A percentile compares a stretch with the other conserved stretches of the same genome.
Evolutionary conservation across 1,284 basidiomycete species (phyloP).

Genomic region (Neonothopanus nambi): DNA sequence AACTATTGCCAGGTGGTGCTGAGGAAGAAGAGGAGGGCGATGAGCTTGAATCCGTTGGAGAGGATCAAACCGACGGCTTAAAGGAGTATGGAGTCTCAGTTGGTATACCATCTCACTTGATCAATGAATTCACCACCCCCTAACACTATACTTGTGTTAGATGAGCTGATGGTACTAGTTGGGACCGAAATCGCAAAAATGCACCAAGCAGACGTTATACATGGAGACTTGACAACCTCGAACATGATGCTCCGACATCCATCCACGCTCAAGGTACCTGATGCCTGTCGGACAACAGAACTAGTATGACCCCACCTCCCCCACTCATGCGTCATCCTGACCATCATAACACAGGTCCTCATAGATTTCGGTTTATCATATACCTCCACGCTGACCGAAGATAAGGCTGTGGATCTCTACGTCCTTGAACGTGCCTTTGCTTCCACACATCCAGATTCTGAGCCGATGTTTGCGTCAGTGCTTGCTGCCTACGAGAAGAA

Average conservation of each 20-base stretch:
- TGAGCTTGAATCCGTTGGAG: constrained; percentile 37
- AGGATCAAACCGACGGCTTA: constrained; percentile 37
- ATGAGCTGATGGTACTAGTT: constrained; percentile 74
- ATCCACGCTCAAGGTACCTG: constrained; percentile 29
- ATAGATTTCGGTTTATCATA: constrained; percentile 97
- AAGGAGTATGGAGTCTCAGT: constrained; percentile 52
- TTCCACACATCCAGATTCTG: constrained; percentile 92
- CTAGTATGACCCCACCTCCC: constrained; percentile 26
- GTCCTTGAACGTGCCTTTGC: constrained; percentile 95
- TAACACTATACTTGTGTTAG: constrained; percentile 36
- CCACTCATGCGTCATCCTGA: not conserved
- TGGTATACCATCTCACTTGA: constrained; percentile 41
- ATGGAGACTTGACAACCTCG: constrained; percentile 98
- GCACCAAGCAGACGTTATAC: constrained; percentile 88
- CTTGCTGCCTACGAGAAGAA: constrained; percentile 63
- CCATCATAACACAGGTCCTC: constrained; percentile 50
- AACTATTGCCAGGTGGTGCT: constrained; percentile 66
- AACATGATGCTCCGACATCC: constrained; percentile 90
- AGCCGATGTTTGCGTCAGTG: constrained; percentile 73
- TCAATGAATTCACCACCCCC: not conserved
- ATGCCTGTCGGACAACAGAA: constrained; percentile 30
- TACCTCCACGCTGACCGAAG: constrained; percentile 74
- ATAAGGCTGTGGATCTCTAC: constrained; percentile 94
- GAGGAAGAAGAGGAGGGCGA: constrained; percentile 44
- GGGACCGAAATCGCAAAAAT: constrained; percentile 88